A percentile compares a stretch with the other conserved stretches of the same genome.
These are phyloP conservation scores for Crucibulum parvulum DNA, from an alignment of 1,284 basidiomycete genomes.

Conservation along the genomic window DNA sequence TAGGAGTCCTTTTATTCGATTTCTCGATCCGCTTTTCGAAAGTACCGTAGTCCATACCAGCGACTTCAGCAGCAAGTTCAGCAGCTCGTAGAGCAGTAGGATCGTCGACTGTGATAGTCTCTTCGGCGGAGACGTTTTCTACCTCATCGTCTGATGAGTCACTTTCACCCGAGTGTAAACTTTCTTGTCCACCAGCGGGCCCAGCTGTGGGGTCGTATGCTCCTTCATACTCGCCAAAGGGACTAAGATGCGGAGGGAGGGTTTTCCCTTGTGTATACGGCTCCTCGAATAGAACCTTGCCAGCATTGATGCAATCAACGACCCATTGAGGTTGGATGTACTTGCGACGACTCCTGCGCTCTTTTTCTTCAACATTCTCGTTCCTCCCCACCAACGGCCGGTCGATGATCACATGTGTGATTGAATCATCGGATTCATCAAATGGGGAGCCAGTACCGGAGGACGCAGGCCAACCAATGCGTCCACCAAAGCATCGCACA, in stretches of 20 bases:
- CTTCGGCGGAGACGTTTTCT: constrained; percentile 40
- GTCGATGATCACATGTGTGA: constrained; percentile 98
- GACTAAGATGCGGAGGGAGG: constrained; percentile 95
- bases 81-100: constrained; percentile 83
- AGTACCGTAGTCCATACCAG: constrained; percentile 83
- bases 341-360: constrained; percentile 75
- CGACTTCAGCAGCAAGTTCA: constrained; percentile 93
- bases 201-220: constrained; percentile 75
- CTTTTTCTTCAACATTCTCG: constrained; percentile 65
- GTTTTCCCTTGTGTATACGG: constrained; percentile 88
- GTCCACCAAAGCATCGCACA: constrained; percentile 90
- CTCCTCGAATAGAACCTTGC: constrained; percentile 86
- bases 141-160: constrained; percentile 39
- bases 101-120: constrained; percentile 61
- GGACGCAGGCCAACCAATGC: constrained; percentile 88
- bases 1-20: constrained; percentile 58
- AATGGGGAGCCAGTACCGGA: constrained; percentile 87
- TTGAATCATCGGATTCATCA: constrained; percentile 75
- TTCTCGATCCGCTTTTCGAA: constrained; percentile 86
- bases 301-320: constrained; percentile 93
- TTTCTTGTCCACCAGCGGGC: constrained; percentile 37
- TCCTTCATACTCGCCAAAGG: constrained; percentile 87
- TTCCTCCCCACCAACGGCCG: constrained; percentile 68
- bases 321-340: constrained; percentile 99
- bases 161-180: constrained; percentile 49